These are phyloP conservation scores for Zalaria sp. DNA, from an alignment of 2,329 filamentous ascomycete genomes.

Conservation along the genomic window DNA sequence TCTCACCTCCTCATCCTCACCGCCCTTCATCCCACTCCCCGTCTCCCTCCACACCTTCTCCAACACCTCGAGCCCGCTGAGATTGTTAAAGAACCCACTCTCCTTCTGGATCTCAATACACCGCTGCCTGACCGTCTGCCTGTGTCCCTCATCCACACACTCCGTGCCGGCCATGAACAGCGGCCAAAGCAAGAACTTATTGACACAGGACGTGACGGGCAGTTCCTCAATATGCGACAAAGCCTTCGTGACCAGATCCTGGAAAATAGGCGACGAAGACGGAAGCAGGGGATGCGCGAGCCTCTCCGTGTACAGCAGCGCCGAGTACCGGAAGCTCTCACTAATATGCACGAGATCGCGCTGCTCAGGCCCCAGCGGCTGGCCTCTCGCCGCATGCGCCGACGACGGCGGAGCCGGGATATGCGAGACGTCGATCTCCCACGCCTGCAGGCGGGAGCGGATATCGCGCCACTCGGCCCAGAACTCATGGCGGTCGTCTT, in stretches of 20 bases:
- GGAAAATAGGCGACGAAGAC: conserved; percentile 63
- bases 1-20: conserved; percentile 12
- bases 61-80: conserved; percentile 70
- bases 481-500: conserved; percentile 48
- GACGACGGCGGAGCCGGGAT: conserved; percentile 14
- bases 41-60: conserved; percentile 61
- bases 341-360: conserved; percentile 69
- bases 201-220: conserved; percentile 53
- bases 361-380: conserved; percentile 35
- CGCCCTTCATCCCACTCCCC: conserved; percentile 10
- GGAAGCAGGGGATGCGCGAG: conserved; percentile 64
- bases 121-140: conserved; percentile 62
- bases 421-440: conserved; percentile 39
- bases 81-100: conserved; percentile 87
- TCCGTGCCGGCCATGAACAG: conserved; percentile 83
- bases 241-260: conserved; percentile 67
- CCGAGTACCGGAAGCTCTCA: conserved; percentile 80
- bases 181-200: conserved; percentile 89
- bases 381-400: conserved; percentile 9
- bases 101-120: conserved; percentile 78
- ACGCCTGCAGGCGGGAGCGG: conserved; percentile 60
- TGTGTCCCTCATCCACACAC: conserved; percentile 68
- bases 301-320: conserved; percentile 78
- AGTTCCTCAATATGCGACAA: conserved; percentile 73
- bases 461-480: conserved; percentile 80